These are phyloP conservation scores for Bullera alba DNA, from an alignment of 768 basidiomycete species.

Conservation along the genomic window DNA sequence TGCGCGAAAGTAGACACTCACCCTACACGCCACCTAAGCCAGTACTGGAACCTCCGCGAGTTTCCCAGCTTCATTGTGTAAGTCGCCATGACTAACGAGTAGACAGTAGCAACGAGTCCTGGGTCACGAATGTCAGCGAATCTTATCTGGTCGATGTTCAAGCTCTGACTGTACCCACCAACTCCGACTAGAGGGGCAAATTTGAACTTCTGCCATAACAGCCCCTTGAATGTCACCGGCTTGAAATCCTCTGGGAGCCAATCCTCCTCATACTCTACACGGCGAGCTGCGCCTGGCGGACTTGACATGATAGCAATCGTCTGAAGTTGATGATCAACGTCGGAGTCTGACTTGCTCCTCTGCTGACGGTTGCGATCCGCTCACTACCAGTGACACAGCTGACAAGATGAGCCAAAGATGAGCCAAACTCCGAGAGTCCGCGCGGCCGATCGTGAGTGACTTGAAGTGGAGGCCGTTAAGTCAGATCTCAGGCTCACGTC, in stretches of 20 bases:
- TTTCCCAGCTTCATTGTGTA: background rate
- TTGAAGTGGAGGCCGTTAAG: no score
- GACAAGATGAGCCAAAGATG: no score
- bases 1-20: background rate
- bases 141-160: background rate
- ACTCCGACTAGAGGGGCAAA: background rate
- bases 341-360: no score
- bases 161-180: background rate
- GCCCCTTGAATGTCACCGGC: background rate
- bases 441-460: no score
- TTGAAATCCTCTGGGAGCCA: slow-evolving; percentile 8
- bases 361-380: no score
- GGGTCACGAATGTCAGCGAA: background rate
- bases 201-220: background rate
- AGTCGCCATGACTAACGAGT: slow-evolving; percentile 1
- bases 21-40: slow-evolving; percentile 4
- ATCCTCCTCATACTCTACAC: slow-evolving; percentile 2
- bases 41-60: background rate
- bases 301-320: no score
- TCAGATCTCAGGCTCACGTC: no score
- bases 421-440: no score
- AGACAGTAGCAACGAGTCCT: background rate
- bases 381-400: no score
- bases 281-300: no score
- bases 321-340: no score